These are phyloP conservation scores for Acanthamoeba triangularis DNA, from an alignment of 208 protist genomes.

Conservation along the genomic window DNA sequence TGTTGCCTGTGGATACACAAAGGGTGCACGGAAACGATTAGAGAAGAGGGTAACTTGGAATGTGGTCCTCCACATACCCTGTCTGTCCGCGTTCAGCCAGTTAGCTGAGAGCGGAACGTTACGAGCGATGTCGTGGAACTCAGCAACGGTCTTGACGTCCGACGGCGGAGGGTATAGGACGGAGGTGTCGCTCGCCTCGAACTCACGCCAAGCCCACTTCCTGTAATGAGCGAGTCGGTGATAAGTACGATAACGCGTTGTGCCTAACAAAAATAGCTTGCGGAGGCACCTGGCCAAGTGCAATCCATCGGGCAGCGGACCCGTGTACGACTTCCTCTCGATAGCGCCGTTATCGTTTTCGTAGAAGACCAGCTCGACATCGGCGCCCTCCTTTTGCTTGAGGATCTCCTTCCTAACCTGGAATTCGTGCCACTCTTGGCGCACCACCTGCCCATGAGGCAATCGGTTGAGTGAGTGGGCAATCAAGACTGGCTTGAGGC, in stretches of 20 bases:
- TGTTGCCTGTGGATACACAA: conserved; percentile 9
- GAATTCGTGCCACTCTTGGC: conserved; percentile 46
- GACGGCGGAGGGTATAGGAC: conserved; percentile 37
- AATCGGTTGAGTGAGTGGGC: neutral
- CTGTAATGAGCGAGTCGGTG: neutral
- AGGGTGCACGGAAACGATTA: neutral
- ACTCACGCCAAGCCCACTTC: conserved; percentile 61
- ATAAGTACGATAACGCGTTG: neutral
- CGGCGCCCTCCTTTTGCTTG: conserved; percentile 22
- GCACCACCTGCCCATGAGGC: neutral
- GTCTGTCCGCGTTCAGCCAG: conserved; percentile 27
- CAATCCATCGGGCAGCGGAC: neutral
- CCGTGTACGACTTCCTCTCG: neutral
- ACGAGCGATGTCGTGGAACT: neutral
- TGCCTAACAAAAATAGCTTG: neutral
- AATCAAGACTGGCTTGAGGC: neutral
- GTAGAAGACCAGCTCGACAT: conserved; percentile 28
- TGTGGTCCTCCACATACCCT: neutral
- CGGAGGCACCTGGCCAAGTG: neutral
- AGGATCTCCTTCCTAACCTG: neutral
- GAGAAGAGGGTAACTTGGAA: neutral
- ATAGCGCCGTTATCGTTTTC: conserved; percentile 73
- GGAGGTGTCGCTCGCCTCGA: neutral
- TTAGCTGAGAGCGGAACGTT: conserved; percentile 44
- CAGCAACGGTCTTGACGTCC: neutral